Conservation (phyloP, 805 yeast genomes). For the Ogataea pignaliae region DNA sequence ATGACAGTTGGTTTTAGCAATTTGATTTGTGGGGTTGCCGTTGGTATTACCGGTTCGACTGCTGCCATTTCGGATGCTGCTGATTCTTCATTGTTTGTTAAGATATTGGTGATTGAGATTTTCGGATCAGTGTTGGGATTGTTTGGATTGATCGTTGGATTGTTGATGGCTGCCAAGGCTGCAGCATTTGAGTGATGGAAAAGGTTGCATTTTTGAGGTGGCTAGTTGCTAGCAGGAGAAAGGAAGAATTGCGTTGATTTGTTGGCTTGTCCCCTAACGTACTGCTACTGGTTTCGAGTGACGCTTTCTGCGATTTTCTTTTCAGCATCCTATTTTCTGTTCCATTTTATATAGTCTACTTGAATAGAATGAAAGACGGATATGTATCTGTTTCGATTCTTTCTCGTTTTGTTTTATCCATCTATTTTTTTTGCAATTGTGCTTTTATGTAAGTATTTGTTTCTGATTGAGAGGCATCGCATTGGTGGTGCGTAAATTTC, state of each 20-base stretch:
- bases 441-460: no score
- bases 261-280: background rate
- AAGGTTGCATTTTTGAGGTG: background rate
- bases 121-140: conserved; percentile 95
- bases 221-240: background rate
- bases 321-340: no score
- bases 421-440: no score
- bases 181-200: conserved; percentile 60
- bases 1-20: conserved; percentile 91
- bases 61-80: conserved; percentile 98
- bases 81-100: conserved; percentile 89
- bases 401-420: no score
- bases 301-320: no score
- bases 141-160: conserved; percentile 93
- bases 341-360: no score
- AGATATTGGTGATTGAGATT: conserved; percentile 94
- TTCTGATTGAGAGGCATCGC: no score
- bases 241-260: background rate
- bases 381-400: no score
- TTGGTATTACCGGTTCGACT: conserved; percentile 97
- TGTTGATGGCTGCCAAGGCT: conserved; percentile 95
- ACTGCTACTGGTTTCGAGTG: no score
- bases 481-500: no score
- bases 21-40: conserved; percentile 94
- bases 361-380: no score